A percentile compares a stretch with the other conserved stretches of the same genome.
Conservation (phyloP, 495 filamentous ascomycete species). For the Pseudomonodictys pantanalensis region DNA sequence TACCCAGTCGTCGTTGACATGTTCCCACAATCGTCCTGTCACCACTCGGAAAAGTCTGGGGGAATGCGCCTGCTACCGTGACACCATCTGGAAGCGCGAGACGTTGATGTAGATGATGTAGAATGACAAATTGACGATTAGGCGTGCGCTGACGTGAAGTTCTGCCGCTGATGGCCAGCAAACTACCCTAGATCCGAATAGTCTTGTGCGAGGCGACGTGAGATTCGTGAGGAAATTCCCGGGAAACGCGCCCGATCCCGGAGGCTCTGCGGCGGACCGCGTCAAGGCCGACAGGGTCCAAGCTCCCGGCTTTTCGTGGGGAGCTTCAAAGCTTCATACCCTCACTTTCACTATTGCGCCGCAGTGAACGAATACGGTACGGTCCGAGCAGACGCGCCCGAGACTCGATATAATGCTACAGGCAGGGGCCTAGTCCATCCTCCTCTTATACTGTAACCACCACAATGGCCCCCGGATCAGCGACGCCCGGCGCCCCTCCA, state of each 20-base stretch:
- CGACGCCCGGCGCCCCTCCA: constrained; percentile 12
- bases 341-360: neutral
- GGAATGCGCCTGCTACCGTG: neutral
- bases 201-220: no score
- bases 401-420: no score
- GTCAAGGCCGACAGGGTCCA: neutral
- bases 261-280: neutral
- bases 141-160: no score
- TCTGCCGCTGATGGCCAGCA: no score
- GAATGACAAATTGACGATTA: no score
- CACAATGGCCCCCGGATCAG: constrained; percentile 17
- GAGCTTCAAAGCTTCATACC: neutral
- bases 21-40: neutral
- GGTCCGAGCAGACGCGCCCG: no score
- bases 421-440: no score
- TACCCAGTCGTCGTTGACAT: neutral
- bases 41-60: neutral
- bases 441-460: no score
- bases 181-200: no score
- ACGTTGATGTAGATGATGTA: no score
- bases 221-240: neutral
- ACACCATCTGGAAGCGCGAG: no score
- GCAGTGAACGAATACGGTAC: no score
- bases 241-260: neutral
- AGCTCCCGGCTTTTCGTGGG: neutral